phyloP scores from a whole-genome alignment of 345 rosid genomes.

The Toxicodendron radicans region DNA sequence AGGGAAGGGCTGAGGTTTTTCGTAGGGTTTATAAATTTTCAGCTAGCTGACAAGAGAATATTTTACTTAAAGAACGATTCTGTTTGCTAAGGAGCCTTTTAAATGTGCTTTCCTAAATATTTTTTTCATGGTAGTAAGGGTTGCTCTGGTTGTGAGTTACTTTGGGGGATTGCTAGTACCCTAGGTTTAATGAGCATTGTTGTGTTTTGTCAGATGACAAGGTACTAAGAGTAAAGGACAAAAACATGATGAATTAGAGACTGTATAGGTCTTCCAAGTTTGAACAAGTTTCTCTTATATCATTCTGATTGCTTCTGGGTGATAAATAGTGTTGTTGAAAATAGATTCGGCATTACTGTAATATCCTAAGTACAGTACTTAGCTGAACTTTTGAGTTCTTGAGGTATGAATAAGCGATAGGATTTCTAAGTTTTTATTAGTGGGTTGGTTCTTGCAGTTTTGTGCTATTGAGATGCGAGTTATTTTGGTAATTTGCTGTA shows the following conservation, averaged over 20 bases:
- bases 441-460: neutral
- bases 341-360: neutral
- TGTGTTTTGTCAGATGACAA: neutral
- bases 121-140: too few relatives aligned
- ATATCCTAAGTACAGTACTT: neutral
- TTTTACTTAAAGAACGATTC: too few relatives aligned
- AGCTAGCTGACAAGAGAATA: neutral
- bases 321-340: too few relatives aligned
- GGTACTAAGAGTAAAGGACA: neutral
- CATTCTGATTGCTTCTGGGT: neutral
- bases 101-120: too few relatives aligned
- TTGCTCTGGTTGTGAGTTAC: neutral
- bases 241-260: neutral
- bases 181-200: neutral
- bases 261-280: neutral
- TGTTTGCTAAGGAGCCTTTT: neutral
- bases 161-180: neutral
- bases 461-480: neutral
- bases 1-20: neutral
- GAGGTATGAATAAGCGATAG: neutral
- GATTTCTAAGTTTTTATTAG: too few relatives aligned
- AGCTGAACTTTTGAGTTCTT: neutral
- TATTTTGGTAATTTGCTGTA: neutral
- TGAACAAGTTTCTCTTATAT: neutral
- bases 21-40: neutral